Evolutionary conservation across 768 basidiomycete genomes (phyloP).

Genomic region (Boletus sp.): DNA sequence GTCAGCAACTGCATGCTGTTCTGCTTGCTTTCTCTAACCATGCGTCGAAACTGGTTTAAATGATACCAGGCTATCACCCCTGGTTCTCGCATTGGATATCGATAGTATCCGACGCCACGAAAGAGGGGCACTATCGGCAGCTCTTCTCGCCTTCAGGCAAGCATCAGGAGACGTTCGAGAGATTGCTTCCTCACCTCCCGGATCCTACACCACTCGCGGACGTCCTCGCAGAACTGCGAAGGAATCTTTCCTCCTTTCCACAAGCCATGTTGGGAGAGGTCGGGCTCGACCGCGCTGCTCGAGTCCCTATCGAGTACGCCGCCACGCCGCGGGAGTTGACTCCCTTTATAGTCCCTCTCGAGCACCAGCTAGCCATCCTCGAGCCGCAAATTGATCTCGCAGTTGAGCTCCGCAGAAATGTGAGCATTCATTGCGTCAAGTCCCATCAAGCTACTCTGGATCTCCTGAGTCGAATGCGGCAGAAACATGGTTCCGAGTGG

Average conservation of each 20-base stretch:
- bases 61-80: conserved; percentile 78
- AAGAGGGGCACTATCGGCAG: conserved; percentile 69
- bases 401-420: conserved; percentile 67
- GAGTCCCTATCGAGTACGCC: conserved; percentile 59
- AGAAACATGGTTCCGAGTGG: conserved; percentile 57
- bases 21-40: conserved; percentile 11
- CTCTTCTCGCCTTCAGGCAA: conserved; percentile 53
- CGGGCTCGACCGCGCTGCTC: conserved; percentile 80
- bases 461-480: conserved; percentile 56
- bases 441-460: conserved; percentile 65
- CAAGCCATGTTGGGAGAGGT: conserved; percentile 89
- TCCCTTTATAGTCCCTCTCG: conserved; percentile 72
- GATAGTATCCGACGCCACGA: conserved; percentile 40
- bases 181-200: conserved; percentile 64
- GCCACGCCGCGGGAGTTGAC: conserved; percentile 57
- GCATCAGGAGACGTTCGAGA: conserved; percentile 45
- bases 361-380: conserved; percentile 78
- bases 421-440: conserved; percentile 88
- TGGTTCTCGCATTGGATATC: conserved; percentile 88
- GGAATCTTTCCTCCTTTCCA: conserved; percentile 58
- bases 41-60: conserved; percentile 6
- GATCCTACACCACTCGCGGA: conserved; percentile 61
- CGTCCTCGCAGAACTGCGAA: conserved; percentile 58
- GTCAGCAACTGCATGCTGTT: conserved; percentile 42
- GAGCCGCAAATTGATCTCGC: conserved; percentile 86